Base-by-base conservation (phyloP, 2,329 filamentous ascomycete species). In the Fusarium fracticaudum region DNA sequence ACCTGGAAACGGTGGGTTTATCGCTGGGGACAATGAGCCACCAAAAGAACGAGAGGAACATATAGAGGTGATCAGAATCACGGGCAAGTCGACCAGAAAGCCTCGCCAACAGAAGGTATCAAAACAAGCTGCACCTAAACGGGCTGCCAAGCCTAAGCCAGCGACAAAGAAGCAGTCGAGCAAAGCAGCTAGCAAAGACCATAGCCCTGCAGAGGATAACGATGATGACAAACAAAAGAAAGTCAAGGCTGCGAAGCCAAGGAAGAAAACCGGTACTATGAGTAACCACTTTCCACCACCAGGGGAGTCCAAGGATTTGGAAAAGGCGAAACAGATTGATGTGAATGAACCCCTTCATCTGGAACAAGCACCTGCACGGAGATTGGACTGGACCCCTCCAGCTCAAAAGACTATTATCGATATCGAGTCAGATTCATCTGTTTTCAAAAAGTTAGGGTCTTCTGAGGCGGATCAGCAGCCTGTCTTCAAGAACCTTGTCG, bases 351-450 rank as follows among this genome's bases (percentile, higher is more conserved):
- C 83, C 1, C 74, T 85, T 6, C 76, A 81, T 26, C 67, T 86
- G 14, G 86, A 88, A 59, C 80, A 79, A 51, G 92, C 92, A 13
- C 79, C 88, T 33, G 84, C 83, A 51, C 86, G 92, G 67, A 86
- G 90, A 68, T 78, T 83, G 20, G 87, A 91, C 66, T 95, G 93
- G 93, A 95, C 93, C 2, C 93, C 92, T 5, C 87, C 90, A 8
- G 86, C 84, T 53, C 78, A 84, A 40, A 85, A 84, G 47, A 75
- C 73, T 2, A 65, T 79, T 7, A 67, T 79, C 64, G 76, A 70
- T 44, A 72, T 80, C 6, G 78, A 79, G 20, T 79, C 81, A 0
- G 80, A 80, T 12, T 80, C 81, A 2, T 82, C 84, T 0, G 75
- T 63, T 13, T 44, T 71, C 12, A 69, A 76, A 9, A 69, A 64